Evolutionary conservation across 148 eudicot genomes (phyloP).

Genomic region (Spergularia bocconei): DNA sequence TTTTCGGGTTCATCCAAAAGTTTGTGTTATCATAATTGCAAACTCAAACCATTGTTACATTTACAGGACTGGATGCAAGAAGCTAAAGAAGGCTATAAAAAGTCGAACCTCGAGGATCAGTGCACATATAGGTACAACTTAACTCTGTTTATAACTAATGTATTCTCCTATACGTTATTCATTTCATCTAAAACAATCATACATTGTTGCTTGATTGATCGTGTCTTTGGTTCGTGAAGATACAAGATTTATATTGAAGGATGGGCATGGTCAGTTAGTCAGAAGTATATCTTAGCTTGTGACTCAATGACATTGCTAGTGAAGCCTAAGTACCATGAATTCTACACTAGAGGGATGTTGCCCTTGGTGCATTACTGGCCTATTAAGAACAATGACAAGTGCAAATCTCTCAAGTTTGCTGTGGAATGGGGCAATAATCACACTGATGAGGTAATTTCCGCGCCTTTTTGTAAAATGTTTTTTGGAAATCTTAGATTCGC

Average conservation of each 20-base stretch:
- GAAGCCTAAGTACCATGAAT: constrained; percentile 40
- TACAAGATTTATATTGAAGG: constrained; percentile 68
- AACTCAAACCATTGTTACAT: not conserved
- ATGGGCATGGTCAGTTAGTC: constrained; percentile 75
- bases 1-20: not conserved
- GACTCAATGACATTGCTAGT: constrained; percentile 54
- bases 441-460: constrained; percentile 36
- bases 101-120: constrained; percentile 48
- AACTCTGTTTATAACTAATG: not conserved
- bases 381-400: constrained; percentile 36
- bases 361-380: constrained; percentile 63
- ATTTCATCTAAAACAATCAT: not conserved
- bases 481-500: no score
- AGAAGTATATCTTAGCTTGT: constrained; percentile 59
- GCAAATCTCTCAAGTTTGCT: constrained; percentile 57
- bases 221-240: constrained; percentile 14
- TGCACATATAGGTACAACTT: constrained; percentile 37
- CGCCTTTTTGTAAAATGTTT: no score
- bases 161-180: not conserved
- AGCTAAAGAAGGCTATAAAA: constrained; percentile 35
- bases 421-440: constrained; percentile 67
- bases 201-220: not conserved
- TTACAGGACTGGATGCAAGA: constrained; percentile 38
- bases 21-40: not conserved
- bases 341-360: constrained; percentile 43